Conservation (phyloP, 805 yeast species). For the Tanozyma kutaoensis region DNA sequence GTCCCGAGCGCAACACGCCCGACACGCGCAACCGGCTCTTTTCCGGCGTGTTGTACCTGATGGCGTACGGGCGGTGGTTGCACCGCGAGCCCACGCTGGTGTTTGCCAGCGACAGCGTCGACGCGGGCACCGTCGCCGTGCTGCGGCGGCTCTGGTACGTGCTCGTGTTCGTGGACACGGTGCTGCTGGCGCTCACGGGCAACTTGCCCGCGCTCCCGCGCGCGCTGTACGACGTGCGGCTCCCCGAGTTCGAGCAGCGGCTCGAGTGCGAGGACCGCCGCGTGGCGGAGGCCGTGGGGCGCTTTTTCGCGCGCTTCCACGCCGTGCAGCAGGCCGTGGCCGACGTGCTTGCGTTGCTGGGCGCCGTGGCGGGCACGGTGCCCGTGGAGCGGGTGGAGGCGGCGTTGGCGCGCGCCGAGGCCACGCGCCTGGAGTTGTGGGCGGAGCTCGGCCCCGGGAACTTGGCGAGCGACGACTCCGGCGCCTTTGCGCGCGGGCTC, state of each 20-base stretch:
- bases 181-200: conserved; percentile 1
- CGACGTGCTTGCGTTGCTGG: background rate
- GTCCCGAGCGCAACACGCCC: conserved; percentile 1
- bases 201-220: background rate
- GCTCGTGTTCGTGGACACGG: conserved; percentile 1
- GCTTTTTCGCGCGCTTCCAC: background rate
- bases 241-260: background rate
- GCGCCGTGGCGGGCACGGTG: conserved; percentile 1
- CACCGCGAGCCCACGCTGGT: conserved; percentile 1
- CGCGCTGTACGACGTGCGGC: background rate
- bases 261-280: too few species aligned
- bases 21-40: background rate
- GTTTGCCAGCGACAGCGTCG: background rate
- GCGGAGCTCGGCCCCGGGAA: background rate
- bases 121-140: background rate
- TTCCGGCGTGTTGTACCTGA: background rate
- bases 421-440: background rate
- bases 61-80: conserved; percentile 1
- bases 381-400: background rate
- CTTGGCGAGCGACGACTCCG: background rate
- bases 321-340: background rate
- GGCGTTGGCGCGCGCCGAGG: background rate
- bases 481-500: background rate
- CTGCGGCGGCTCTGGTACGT: conserved; percentile 1
- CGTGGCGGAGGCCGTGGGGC: too few species aligned